Base-by-base conservation (phyloP, 768 basidiomycete genomes). In the Lentinus brumalis region DNA sequence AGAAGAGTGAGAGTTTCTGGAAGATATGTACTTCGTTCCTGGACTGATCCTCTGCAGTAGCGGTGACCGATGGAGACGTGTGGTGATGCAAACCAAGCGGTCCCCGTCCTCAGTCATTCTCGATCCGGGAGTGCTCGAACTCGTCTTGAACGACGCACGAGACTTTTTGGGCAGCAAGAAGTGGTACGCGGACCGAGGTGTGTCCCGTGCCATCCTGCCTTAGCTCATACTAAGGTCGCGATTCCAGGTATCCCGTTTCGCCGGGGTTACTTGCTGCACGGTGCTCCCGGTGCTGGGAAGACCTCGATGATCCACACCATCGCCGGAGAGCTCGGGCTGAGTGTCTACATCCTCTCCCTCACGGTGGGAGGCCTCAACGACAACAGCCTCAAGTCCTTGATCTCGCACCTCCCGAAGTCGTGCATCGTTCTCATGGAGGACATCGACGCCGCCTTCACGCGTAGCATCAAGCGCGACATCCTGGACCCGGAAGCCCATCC, bases 391-490 rank as follows among this genome's bases (percentile, higher is more conserved):
- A 80, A 77, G 54, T 78, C 83, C 42, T 76, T 91, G 42, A 83
- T 91, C 60, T 77, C 81, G 7, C 76, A 79, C 2, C 78, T 92
- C 2, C 91, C 91, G 16, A 79, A 85, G 58, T 79, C 79, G 64
- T 91, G 87, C 66, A 87, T 93, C 57, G 84, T 86, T 4, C 78
- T 94, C 40, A 91, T 94, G 84, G 91, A 93, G 70, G 92, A 93
- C 69, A 87, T 93, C 56, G 92, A 94, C 65, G 89, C 86, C 2
- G 91, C 89, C 2, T 89, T 92, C 73, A 75, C 75, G 35, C 78
- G 76, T 44, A 74, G 75, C 29, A 64, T 81, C 52, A 56, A 56
- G 44, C 62, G 58, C 58, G 41, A 63, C 54, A 52, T 60, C 50
- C 15, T 26, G 15, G 57, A 62, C 32, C 61, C 61, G 18, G 61